These are phyloP conservation scores for Endogone sp. DNA, from an alignment of 192 early-diverging fungal genomes.

Conservation along the genomic window DNA sequence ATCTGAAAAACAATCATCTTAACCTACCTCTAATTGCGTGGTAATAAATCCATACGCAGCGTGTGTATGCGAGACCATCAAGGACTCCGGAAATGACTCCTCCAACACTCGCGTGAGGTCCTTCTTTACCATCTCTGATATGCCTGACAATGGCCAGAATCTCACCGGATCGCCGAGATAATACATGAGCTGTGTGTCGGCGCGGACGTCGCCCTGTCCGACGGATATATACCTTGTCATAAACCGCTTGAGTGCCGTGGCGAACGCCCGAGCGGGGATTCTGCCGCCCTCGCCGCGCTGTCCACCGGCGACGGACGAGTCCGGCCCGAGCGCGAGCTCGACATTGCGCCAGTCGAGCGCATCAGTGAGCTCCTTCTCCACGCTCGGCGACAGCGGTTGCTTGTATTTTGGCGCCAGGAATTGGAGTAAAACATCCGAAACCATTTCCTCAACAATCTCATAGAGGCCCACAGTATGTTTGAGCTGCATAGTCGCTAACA, in stretches of 20 bases:
- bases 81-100: not conserved
- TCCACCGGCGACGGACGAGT: not conserved
- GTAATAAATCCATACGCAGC: not conserved
- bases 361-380: conserved; percentile 5
- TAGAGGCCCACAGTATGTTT: conserved; percentile 13
- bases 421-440: conserved; percentile 5
- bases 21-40: conserved; percentile 4
- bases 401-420: conserved; percentile 9
- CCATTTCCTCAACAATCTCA: conserved; percentile 16
- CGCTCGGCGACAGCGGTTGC: not conserved
- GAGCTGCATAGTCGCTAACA: conserved; percentile 1
- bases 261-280: conserved; percentile 9
- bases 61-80: conserved; percentile 3
- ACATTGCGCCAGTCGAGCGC: conserved; percentile 5
- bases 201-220: not conserved
- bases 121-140: not conserved
- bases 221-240: conserved; percentile 6
- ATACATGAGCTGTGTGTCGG: not conserved
- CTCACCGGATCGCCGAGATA: conserved; percentile 3
- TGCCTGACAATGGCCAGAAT: conserved; percentile 1
- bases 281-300: too few species aligned
- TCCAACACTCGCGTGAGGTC: not conserved
- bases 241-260: conserved; percentile 16
- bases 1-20: too few species aligned
- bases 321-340: not conserved